Evolutionary conservation across 306 rosid genomes (phyloP).

Genomic region (Comarum palustre): DNA sequence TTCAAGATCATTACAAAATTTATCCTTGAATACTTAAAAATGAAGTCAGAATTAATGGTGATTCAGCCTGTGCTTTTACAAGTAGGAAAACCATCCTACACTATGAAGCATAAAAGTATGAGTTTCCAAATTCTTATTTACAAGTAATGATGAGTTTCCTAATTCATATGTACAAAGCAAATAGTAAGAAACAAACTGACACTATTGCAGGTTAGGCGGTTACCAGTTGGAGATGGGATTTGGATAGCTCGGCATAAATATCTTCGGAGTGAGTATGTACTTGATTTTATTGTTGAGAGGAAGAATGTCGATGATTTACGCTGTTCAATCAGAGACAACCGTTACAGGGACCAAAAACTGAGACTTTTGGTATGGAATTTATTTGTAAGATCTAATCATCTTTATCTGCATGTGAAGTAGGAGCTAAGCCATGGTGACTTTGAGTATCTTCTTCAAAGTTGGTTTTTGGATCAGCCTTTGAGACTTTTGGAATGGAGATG

Average conservation of each 20-base stretch:
- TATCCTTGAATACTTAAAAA: too few relatives aligned
- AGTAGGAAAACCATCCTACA: not conserved
- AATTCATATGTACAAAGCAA: too few relatives aligned
- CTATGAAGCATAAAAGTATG: not conserved
- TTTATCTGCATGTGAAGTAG: not conserved
- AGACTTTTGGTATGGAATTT: constrained; percentile 69
- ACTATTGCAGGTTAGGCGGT: constrained; percentile 65
- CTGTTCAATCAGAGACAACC: constrained; percentile 88
- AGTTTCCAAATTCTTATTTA: not conserved
- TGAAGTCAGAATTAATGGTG: not conserved
- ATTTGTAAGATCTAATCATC: constrained; percentile 12
- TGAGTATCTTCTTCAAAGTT: not conserved
- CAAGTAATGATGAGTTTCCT: too few relatives aligned
- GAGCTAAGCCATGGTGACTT: not conserved
- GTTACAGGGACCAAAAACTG: constrained; percentile 86
- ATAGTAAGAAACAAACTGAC: constrained; percentile 16
- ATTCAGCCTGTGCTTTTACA: not conserved
- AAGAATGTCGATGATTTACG: constrained; percentile 78
- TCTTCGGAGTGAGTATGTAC: constrained; percentile 68
- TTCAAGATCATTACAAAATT: not conserved
- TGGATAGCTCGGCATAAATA: constrained; percentile 89
- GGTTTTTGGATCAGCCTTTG: not conserved
- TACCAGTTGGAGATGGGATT: constrained; percentile 95
- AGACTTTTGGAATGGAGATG: not conserved
- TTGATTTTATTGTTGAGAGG: constrained; percentile 97